Conservation (phyloP, 768 basidiomycete genomes). For the Boletus subcaerulescens region DNA sequence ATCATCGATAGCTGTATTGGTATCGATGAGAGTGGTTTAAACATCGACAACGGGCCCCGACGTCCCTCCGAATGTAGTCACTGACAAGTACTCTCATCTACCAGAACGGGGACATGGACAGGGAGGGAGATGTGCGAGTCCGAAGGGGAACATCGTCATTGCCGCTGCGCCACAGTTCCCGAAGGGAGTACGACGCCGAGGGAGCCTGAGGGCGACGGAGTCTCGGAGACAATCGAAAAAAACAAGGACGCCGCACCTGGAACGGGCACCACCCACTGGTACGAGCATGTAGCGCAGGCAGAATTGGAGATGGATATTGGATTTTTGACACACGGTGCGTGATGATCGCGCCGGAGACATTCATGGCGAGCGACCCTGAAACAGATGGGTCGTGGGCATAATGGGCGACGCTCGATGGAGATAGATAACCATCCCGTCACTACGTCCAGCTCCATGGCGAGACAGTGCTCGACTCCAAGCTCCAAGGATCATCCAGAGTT, state of each 20-base stretch:
- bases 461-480: too few relatives aligned
- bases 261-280: too few relatives aligned
- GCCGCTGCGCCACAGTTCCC: neutral
- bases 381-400: neutral
- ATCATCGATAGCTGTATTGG: neutral
- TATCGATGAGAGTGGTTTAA: neutral
- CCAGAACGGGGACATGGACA: neutral
- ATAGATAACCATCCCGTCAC: slow-evolving; percentile 1
- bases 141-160: neutral
- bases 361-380: neutral
- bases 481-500: too few relatives aligned
- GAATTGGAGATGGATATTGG: slow-evolving; percentile 1
- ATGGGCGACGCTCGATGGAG: neutral
- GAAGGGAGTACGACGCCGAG: neutral
- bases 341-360: slow-evolving; percentile 4
- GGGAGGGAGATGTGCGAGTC: neutral
- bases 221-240: neutral
- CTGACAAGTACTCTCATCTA: neutral
- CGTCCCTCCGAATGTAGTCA: neutral
- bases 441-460: neutral
- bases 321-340: slow-evolving; percentile 2
- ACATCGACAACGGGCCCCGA: neutral
- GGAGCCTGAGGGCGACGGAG: too few relatives aligned
- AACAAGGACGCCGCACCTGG: neutral
- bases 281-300: neutral